phyloP scores from a whole-genome alignment of 768 basidiomycete species.

The Collybia sordida region DNA sequence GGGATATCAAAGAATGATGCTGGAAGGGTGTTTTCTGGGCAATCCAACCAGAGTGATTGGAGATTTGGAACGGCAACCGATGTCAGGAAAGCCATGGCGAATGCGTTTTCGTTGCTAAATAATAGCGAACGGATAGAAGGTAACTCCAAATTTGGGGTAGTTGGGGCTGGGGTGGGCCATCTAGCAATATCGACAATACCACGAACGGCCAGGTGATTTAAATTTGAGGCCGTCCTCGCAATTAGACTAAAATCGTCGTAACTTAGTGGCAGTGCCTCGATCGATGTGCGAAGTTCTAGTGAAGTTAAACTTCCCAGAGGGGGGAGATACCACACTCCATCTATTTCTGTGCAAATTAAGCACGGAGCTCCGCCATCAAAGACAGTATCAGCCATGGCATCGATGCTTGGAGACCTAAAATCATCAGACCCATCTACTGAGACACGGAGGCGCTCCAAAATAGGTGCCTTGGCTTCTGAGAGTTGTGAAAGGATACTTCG shows the following conservation, averaged over 20 bases:
- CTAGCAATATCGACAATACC: conserved; percentile 13
- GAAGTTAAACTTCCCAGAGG: conserved; percentile 29
- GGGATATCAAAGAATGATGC: too few species aligned
- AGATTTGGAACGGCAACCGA: conserved; percentile 27
- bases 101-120: conserved; percentile 19
- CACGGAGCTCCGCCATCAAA: conserved; percentile 11
- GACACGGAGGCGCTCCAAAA: conserved; percentile 24
- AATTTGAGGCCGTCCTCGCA: conserved; percentile 13
- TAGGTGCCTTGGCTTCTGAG: conserved; percentile 16
- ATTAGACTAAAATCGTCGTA: background rate
- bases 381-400: background rate
- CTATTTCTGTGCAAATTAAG: conserved; percentile 4
- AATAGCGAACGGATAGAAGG: conserved; percentile 27
- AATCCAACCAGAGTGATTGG: conserved; percentile 35
- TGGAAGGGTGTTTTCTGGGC: conserved; percentile 7
- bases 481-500: conserved; percentile 20
- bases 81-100: conserved; percentile 26
- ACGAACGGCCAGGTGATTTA: conserved; percentile 29
- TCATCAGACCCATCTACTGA: conserved; percentile 8
- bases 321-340: conserved; percentile 20
- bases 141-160: conserved; percentile 16
- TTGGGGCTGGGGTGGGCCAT: conserved; percentile 20
- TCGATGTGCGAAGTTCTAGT: conserved; percentile 24
- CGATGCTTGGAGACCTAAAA: background rate
- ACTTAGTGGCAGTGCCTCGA: background rate